Conservation (phyloP, 768 basidiomycete genomes). For the Xerocomellus dryophilus region DNA sequence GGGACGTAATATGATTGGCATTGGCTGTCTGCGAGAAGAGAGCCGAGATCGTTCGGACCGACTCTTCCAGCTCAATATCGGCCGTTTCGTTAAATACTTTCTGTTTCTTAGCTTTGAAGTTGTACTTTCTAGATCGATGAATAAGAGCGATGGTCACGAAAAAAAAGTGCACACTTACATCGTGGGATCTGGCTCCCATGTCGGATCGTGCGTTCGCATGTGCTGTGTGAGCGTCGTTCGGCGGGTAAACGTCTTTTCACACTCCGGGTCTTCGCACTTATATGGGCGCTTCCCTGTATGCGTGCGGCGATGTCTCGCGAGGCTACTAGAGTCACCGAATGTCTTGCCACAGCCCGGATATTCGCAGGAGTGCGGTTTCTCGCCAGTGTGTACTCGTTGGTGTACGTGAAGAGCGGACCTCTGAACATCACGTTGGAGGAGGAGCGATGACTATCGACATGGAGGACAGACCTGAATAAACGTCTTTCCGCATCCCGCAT, state of each 20-base stretch:
- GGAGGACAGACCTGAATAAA: conserved; percentile 74
- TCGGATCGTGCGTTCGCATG: conserved; percentile 84
- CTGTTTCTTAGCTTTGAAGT: conserved; percentile 70
- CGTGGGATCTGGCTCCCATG: conserved; percentile 81
- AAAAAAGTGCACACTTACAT: conserved; percentile 48
- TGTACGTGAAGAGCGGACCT: conserved; percentile 89
- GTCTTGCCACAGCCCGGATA: conserved; percentile 85
- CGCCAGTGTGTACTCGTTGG: conserved; percentile 85
- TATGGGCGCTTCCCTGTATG: conserved; percentile 86
- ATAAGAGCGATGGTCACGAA: conserved; percentile 14
- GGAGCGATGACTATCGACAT: neutral
- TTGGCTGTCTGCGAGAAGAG: conserved; percentile 53
- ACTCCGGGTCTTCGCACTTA: conserved; percentile 78
- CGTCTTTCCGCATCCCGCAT: conserved; percentile 78
- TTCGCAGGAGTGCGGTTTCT: conserved; percentile 89
- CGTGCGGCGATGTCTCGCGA: conserved; percentile 87
- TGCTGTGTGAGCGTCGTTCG: conserved; percentile 82
- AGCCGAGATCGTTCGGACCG: conserved; percentile 72
- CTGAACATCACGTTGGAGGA: conserved; percentile 38
- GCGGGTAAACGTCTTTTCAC: conserved; percentile 86
- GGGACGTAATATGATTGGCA: conserved; percentile 30
- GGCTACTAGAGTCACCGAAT: conserved; percentile 88
- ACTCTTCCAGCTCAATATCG: conserved; percentile 64
- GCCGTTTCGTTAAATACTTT: conserved; percentile 50
- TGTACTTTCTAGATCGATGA: conserved; percentile 56